Percentiles rank a stretch among this genome's conserved stretches.
These are phyloP conservation scores for Rubroboletus satanas DNA, from an alignment of 768 basidiomycete genomes.

Conservation along the genomic window DNA sequence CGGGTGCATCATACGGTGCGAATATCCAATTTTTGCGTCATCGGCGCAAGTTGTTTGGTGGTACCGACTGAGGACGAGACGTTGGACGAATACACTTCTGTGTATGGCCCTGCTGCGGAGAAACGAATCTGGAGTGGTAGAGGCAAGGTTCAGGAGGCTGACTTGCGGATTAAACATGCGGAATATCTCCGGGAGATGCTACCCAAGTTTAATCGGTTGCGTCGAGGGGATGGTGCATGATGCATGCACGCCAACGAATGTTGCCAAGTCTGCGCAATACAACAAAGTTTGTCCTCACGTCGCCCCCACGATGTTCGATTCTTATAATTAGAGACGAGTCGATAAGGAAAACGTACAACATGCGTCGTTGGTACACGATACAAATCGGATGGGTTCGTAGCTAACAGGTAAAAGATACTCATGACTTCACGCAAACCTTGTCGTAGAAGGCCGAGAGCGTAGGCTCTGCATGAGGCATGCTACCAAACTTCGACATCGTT, in stretches of 20 bases:
- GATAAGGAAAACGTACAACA: neutral
- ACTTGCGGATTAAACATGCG: conserved; percentile 80
- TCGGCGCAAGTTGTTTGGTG: conserved; percentile 78
- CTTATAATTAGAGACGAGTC: neutral
- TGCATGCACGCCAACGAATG: neutral
- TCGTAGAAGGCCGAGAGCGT: conserved; percentile 19
- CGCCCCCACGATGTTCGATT: neutral
- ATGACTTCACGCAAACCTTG: neutral
- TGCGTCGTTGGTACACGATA: neutral
- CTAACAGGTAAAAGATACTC: neutral
- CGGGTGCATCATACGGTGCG: conserved; percentile 81
- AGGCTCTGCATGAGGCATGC: conserved; percentile 9
- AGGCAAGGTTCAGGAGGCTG: conserved; percentile 78
- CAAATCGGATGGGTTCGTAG: neutral
- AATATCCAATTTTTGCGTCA: conserved; percentile 74
- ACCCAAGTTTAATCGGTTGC: conserved; percentile 79
- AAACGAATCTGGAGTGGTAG: conserved; percentile 82
- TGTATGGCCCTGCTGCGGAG: conserved; percentile 75
- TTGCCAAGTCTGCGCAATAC: neutral
- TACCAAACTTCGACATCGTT: neutral
- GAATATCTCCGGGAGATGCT: conserved; percentile 92
- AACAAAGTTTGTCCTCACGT: neutral
- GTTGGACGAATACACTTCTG: conserved; percentile 77
- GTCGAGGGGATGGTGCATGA: conserved; percentile 54
- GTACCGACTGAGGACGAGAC: conserved; percentile 75